Evolutionary conservation across 2,329 filamentous ascomycete genomes (phyloP).

Genomic region (Apiospora kogelbergensis): DNA sequence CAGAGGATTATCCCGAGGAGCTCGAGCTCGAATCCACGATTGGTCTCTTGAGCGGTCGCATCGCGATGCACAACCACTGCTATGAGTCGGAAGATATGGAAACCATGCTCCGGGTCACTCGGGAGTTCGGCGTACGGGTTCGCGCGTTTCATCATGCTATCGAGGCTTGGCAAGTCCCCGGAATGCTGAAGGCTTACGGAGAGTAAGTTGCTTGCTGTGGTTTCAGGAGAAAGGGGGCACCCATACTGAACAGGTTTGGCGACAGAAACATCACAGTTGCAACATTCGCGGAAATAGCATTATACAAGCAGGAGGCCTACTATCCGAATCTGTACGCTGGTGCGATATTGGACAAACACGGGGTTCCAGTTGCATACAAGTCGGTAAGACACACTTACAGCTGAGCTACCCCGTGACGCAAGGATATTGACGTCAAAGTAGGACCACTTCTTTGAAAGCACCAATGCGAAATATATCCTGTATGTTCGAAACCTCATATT

Average conservation of each 20-base stretch:
- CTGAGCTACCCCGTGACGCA: neutral
- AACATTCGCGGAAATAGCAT: slow-evolving; percentile 40
- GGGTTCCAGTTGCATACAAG: slow-evolving; percentile 43
- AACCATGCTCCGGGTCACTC: slow-evolving; percentile 41
- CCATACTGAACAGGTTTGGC: neutral
- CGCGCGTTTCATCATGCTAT: slow-evolving; percentile 42
- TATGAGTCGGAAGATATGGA: slow-evolving; percentile 44
- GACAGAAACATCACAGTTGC: slow-evolving; percentile 41
- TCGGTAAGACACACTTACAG: slow-evolving; percentile 24
- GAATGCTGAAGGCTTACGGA: slow-evolving; percentile 37
- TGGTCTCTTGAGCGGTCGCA: slow-evolving; percentile 39
- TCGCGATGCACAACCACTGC: slow-evolving; percentile 44
- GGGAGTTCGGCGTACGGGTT: slow-evolving; percentile 42
- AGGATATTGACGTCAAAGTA: neutral
- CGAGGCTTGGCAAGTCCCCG: slow-evolving; percentile 39
- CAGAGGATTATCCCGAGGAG: slow-evolving; percentile 26
- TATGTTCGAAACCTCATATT: neutral
- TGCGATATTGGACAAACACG: slow-evolving; percentile 39
- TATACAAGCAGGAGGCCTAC: slow-evolving; percentile 44
- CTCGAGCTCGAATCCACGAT: slow-evolving; percentile 41
- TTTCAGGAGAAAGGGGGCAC: neutral
- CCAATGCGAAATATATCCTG: neutral
- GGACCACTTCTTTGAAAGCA: neutral
- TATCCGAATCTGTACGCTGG: slow-evolving; percentile 39
- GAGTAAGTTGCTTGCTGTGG: slow-evolving; percentile 27